These are phyloP conservation scores for Urtica urens DNA, from an alignment of 306 rosid genomes.

Conservation along the genomic window DNA sequence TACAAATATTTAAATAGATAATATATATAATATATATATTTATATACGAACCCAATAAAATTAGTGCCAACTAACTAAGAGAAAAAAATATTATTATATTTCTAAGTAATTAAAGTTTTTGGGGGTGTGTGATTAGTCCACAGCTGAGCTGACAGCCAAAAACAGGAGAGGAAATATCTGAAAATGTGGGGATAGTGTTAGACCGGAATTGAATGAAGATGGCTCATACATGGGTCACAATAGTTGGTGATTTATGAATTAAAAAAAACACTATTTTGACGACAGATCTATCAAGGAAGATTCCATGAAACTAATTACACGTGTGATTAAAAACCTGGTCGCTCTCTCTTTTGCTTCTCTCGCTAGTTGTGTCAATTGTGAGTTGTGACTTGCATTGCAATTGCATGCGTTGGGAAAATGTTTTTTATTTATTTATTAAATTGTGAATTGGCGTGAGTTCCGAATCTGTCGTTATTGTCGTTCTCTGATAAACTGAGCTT, in stretches of 20 bases:
- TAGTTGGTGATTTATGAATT: conserved; percentile 2
- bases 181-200: background rate
- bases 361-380: too few species aligned
- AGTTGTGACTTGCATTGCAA: background rate
- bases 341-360: too few species aligned
- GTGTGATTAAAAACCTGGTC: conserved; percentile 13
- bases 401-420: too few species aligned
- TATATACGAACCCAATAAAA: too few species aligned
- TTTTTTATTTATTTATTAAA: background rate
- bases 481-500: background rate
- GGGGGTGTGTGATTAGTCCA: background rate
- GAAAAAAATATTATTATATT: background rate
- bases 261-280: background rate
- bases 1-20: too few species aligned
- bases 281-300: conserved; percentile 13
- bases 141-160: background rate
- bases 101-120: background rate
- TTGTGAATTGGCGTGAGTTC: background rate
- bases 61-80: too few species aligned
- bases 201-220: conserved; percentile 8
- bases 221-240: background rate
- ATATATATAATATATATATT: too few species aligned
- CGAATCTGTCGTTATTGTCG: background rate
- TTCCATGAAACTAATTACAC: conserved; percentile 28
- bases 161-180: background rate